Evolutionary conservation across 2,329 filamentous ascomycete genomes (phyloP), one percentile per base, ranked within the genome.

Genomic region (Drechslerella coelobrocha): DNA sequence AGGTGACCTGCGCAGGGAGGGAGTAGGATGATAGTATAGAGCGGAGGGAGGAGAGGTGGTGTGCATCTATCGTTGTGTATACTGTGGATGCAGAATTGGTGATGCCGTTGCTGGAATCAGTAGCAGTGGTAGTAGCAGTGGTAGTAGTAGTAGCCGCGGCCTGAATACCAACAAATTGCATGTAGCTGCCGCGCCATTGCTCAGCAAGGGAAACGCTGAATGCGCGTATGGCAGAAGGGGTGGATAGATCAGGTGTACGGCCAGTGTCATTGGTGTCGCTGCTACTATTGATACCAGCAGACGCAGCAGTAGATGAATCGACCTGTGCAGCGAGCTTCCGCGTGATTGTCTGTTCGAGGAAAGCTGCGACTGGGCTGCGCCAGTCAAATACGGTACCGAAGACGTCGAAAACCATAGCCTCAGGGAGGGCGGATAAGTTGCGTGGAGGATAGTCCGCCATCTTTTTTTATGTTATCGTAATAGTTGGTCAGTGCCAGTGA

Each of bases 361-460:
- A 84, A 7, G 82, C 79, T 12, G 83, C 84, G 19, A 94, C 85
- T 1, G 86, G 85, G 39, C 81, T 81, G 62, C 89, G 87, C 89
- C 90, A 93, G 81, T 93, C 84, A 48, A 94, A 90, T 73, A 88
- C 86, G 0, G 91, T 94, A 74, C 89, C 89, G 78, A 92, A 92
- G 75, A 91, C 84, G 79, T 92, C 89, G 76, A 91, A 91, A 59
- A 87, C 82, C 31, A 92, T 81, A 6, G 84, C 88, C 73, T 86
- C 85, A 73, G 79, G 79, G 7, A 77, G 75, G 50, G 73, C 68
- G 31, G 41, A 12, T 19, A 63, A 41, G n/a, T 39, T 50, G 12
- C 37, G 41, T 2, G 39, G 39, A 7, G 85, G 23, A 6, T 10
- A 50, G 14, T 50, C 27, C 47, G 34, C 34, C 34, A 39, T 39